phyloP scores from a whole-genome alignment of 2,329 filamentous ascomycete species.

The Pseudogymnoascus sp. region DNA sequence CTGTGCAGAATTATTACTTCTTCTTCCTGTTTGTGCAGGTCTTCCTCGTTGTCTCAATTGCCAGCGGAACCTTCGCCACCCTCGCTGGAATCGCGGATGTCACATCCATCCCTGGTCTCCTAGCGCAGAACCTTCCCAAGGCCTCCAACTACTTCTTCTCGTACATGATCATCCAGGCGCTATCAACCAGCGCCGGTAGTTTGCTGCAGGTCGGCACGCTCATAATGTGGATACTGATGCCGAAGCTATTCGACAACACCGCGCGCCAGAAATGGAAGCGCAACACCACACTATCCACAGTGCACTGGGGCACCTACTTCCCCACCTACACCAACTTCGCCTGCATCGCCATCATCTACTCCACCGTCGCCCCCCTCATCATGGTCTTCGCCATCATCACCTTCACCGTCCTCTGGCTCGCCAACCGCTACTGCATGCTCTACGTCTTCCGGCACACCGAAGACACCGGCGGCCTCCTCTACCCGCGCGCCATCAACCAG shows the following conservation, averaged over 20 bases:
- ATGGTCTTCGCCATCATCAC: slow-evolving; percentile 89
- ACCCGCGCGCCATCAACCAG: slow-evolving; percentile 88
- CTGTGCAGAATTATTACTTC: slow-evolving; percentile 92
- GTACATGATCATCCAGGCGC: slow-evolving; percentile 91
- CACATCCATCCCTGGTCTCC: slow-evolving; percentile 56
- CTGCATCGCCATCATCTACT: slow-evolving; percentile 85
- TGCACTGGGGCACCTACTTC: slow-evolving; percentile 91
- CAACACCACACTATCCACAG: slow-evolving; percentile 67
- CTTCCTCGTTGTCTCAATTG: slow-evolving; percentile 83
- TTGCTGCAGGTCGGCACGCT: slow-evolving; percentile 77
- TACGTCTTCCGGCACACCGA: slow-evolving; percentile 85
- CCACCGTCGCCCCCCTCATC: slow-evolving; percentile 81
- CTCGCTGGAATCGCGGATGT: slow-evolving; percentile 56
- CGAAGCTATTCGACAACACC: slow-evolving; percentile 76
- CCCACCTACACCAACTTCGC: slow-evolving; percentile 96
- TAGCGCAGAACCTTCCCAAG: slow-evolving; percentile 74
- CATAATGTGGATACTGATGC: slow-evolving; percentile 71
- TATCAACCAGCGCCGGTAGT: slow-evolving; percentile 84
- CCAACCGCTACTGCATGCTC: slow-evolving; percentile 92
- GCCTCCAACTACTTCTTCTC: slow-evolving; percentile 97
- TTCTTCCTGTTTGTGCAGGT: slow-evolving; percentile 89
- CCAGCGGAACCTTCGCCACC: slow-evolving; percentile 62
- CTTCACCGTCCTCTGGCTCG: slow-evolving; percentile 84
- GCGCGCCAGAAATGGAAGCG: slow-evolving; percentile 73
- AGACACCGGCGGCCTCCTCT: slow-evolving; percentile 88